These are phyloP conservation scores for Ambrosia hybrid DNA, from an alignment of 140 eudicot species.

Conservation along the genomic window DNA sequence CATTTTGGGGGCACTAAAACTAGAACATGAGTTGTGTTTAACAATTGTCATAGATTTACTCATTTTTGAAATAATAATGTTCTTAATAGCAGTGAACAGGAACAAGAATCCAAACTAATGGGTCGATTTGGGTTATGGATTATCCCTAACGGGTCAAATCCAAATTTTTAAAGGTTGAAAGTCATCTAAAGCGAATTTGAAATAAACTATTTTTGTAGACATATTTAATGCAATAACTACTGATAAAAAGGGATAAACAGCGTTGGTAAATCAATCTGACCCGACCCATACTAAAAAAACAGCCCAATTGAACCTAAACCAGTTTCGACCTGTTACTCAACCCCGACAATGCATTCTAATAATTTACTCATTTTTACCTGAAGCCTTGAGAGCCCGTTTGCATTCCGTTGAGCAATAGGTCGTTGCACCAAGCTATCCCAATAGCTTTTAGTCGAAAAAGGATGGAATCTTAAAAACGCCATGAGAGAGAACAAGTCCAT, in stretches of 20 bases:
- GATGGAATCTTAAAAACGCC: constrained; percentile 77
- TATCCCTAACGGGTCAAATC: background rate
- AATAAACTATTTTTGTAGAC: background rate
- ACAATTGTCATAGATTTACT: background rate
- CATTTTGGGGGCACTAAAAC: background rate
- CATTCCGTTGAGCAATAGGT: constrained; percentile 62
- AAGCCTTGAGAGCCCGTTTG: constrained; percentile 68
- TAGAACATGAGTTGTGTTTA: background rate
- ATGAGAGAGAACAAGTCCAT: constrained; percentile 75
- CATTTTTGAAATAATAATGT: background rate
- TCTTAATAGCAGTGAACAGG: background rate
- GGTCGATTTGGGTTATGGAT: constrained; percentile 3
- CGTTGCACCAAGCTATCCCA: constrained; percentile 82
- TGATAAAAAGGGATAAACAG: background rate
- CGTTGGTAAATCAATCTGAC: background rate
- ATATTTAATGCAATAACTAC: background rate
- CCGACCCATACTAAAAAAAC: background rate
- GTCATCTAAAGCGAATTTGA: background rate
- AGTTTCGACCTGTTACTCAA: no score
- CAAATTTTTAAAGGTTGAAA: background rate
- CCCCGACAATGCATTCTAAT: no score
- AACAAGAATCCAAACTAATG: background rate
- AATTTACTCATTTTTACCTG: constrained; percentile 47
- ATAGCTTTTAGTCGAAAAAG: constrained; percentile 64
- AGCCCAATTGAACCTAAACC: background rate